Evolutionary conservation across 176 grass and related monocot species (phyloP).

Genomic region (Chloris gayana): DNA sequence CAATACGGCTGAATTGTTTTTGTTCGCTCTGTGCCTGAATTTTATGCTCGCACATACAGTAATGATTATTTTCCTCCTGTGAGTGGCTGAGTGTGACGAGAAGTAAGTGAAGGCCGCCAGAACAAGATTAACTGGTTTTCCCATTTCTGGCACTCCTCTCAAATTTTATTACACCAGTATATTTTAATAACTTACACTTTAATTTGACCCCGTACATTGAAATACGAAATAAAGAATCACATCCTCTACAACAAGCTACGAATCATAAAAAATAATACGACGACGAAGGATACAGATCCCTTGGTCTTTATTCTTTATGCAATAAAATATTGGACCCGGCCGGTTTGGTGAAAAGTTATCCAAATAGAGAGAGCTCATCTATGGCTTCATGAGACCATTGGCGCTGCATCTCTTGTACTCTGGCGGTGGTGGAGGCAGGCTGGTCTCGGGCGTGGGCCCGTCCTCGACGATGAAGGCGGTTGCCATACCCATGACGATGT

Average conservation of each 20-base stretch:
- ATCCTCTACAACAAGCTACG: not conserved
- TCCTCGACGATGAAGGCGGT: slow-evolving; percentile 40
- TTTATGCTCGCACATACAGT: too few species aligned
- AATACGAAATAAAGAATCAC: not conserved
- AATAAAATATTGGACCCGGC: not conserved
- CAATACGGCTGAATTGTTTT: too few species aligned
- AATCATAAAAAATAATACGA: not conserved
- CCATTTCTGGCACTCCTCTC: too few species aligned
- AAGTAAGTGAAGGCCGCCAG: too few species aligned
- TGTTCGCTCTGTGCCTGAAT: too few species aligned
- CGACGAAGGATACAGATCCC: not conserved
- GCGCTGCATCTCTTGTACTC: slow-evolving; percentile 1
- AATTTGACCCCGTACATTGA: too few species aligned
- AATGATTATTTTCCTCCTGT: too few species aligned
- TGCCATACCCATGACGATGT: slow-evolving; percentile 29
- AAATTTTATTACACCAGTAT: too few species aligned
- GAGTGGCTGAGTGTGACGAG: too few species aligned
- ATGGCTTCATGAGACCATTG: not conserved
- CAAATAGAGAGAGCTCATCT: not conserved
- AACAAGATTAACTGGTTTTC: not conserved
- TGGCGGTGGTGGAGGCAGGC: slow-evolving; percentile 15
- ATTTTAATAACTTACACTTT: too few species aligned
- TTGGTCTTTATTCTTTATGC: not conserved
- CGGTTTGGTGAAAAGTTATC: not conserved
- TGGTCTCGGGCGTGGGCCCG: slow-evolving; percentile 18